These are phyloP conservation scores for Phaeosphaeria sp. DNA, from an alignment of 2,329 filamentous ascomycete genomes.

Conservation along the genomic window DNA sequence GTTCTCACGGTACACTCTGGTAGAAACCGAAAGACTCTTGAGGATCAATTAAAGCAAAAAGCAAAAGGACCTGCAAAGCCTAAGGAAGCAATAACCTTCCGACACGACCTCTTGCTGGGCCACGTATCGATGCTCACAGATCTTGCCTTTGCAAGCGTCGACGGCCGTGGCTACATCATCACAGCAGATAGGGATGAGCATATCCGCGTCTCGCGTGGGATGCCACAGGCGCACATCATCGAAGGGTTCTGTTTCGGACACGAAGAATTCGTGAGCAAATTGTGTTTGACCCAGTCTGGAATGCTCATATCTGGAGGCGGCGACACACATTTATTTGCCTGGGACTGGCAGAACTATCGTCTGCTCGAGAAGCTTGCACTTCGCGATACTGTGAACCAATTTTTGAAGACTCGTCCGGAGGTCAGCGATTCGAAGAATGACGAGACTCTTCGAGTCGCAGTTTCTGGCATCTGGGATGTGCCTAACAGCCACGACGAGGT, in stretches of 20 bases:
- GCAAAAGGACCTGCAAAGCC: slow-evolving; percentile 52
- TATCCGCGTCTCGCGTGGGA: slow-evolving; percentile 82
- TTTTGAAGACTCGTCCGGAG: slow-evolving; percentile 25
- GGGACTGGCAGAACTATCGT: slow-evolving; percentile 74
- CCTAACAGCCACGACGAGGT: slow-evolving; percentile 36
- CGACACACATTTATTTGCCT: slow-evolving; percentile 77
- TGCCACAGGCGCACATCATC: slow-evolving; percentile 85
- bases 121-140: slow-evolving; percentile 96
- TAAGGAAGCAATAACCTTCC: slow-evolving; percentile 65
- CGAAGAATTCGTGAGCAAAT: slow-evolving; percentile 78
- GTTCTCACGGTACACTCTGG: slow-evolving; percentile 67
- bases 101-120: slow-evolving; percentile 80
- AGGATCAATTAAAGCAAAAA: slow-evolving; percentile 60
- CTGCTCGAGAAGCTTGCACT: slow-evolving; percentile 62
- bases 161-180: slow-evolving; percentile 65
- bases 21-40: slow-evolving; percentile 64
- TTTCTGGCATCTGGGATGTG: slow-evolving; percentile 60
- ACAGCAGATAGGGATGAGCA: slow-evolving; percentile 79
- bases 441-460: slow-evolving; percentile 48
- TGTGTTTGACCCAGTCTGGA: slow-evolving; percentile 71
- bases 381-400: slow-evolving; percentile 27
- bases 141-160: slow-evolving; percentile 61
- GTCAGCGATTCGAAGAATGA: slow-evolving; percentile 15
- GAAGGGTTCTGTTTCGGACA: slow-evolving; percentile 91
- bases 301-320: slow-evolving; percentile 85